These are phyloP conservation scores for Dioscorea alata DNA, from an alignment of 106 monocot species.

Conservation along the genomic window DNA sequence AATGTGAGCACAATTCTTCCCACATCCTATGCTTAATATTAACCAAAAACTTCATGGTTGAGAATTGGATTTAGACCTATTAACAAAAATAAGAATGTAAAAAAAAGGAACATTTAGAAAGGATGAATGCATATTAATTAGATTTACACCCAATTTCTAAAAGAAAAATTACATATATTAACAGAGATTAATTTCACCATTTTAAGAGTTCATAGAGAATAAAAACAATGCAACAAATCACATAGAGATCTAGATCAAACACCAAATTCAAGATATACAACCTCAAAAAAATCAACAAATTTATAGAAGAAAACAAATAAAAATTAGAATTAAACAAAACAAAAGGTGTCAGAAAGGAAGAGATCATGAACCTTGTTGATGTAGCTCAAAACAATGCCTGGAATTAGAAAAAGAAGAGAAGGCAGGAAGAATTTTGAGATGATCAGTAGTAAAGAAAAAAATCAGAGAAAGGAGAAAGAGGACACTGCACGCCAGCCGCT, in stretches of 20 bases:
- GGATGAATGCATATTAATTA: too few species aligned
- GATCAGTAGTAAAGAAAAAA: background rate
- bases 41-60: too few species aligned
- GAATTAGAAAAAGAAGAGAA: background rate
- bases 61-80: too few species aligned
- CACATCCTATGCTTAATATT: too few species aligned
- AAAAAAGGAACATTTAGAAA: too few species aligned
- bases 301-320: background rate
- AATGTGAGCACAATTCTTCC: too few species aligned
- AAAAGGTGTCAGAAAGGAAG: background rate
- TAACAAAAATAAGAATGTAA: too few species aligned
- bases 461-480: background rate
- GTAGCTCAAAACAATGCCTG: conserved; percentile 45
- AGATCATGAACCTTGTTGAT: conserved; percentile 36
- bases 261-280: background rate
- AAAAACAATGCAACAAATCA: background rate
- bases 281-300: background rate
- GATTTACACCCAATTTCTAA: too few species aligned
- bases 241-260: background rate
- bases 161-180: background rate
- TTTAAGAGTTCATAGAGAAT: background rate
- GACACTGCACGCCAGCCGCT: too few species aligned
- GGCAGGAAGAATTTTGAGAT: background rate
- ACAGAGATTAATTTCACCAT: background rate
- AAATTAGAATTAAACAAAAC: background rate